A percentile compares a stretch with the other conserved stretches of the same genome.
phyloP scores from a whole-genome alignment of 768 basidiomycete genomes.

The Suillus americanus region DNA sequence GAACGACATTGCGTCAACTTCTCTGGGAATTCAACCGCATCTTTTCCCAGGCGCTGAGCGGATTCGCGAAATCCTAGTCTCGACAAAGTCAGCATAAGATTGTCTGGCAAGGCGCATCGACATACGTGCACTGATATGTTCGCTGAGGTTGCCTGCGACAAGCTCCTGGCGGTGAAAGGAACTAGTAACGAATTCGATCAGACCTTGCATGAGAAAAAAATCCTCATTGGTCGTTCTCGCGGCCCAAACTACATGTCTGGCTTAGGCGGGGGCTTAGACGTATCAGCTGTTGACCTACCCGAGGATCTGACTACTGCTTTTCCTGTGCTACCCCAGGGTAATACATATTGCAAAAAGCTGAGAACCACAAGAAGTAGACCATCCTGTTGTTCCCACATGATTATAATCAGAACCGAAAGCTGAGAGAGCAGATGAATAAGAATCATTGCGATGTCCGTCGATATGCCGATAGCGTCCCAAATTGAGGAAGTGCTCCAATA shows the following conservation, averaged over 20 bases:
- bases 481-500: constrained; percentile 47
- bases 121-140: constrained; percentile 53
- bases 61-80: constrained; percentile 31
- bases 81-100: neutral
- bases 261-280: neutral
- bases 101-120: neutral
- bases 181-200: constrained; percentile 50
- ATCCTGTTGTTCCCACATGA: constrained; percentile 66
- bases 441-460: constrained; percentile 41
- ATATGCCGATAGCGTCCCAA: constrained; percentile 54
- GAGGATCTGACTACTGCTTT: constrained; percentile 21
- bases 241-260: constrained; percentile 52
- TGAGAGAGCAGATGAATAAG: constrained; percentile 58
- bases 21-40: constrained; percentile 38
- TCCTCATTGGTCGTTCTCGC: constrained; percentile 67
- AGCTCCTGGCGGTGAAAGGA: constrained; percentile 61
- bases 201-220: constrained; percentile 62
- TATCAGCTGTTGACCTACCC: constrained; percentile 26
- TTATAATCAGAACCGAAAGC: constrained; percentile 53
- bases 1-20: constrained; percentile 31
- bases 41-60: constrained; percentile 32
- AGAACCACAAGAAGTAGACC: constrained; percentile 57
- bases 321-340: constrained; percentile 36
- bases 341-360: constrained; percentile 51
- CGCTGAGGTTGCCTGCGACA: constrained; percentile 61